Percentiles rank a stretch among this genome's conserved stretches.
phyloP scores from a whole-genome alignment of 1,284 basidiomycete genomes.

The Athelia sp. region DNA sequence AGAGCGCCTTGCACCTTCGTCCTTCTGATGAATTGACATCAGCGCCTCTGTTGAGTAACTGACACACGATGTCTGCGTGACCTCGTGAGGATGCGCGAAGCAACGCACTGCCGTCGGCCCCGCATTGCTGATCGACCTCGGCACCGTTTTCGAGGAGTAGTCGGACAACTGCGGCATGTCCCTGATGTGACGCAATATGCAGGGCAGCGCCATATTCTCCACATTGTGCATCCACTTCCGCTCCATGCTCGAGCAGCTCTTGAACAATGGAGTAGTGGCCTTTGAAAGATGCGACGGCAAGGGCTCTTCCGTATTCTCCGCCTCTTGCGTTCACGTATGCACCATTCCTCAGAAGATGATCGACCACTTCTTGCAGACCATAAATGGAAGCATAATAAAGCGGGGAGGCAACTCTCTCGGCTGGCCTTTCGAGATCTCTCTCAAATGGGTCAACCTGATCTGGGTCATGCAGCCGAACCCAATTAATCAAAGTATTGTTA shows the following conservation, averaged over 20 bases:
- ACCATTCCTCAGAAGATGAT: background rate
- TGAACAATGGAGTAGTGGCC: background rate
- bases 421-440: background rate
- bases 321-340: background rate
- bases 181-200: background rate
- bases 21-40: conserved; percentile 8
- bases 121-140: background rate
- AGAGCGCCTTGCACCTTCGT: background rate
- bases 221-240: background rate
- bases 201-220: background rate
- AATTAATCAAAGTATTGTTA: background rate
- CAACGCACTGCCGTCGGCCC: background rate
- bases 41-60: conserved; percentile 4
- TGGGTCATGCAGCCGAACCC: background rate
- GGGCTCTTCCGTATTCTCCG: background rate
- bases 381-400: background rate
- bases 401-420: background rate
- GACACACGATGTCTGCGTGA: conserved; percentile 2
- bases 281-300: background rate
- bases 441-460: background rate
- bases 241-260: background rate
- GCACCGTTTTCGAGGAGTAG: background rate
- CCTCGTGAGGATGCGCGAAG: conserved; percentile 1
- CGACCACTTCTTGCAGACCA: background rate
- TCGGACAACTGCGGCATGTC: background rate